Conservation (phyloP, 768 basidiomycete species). For the Rhizopogon rudus region DNA sequence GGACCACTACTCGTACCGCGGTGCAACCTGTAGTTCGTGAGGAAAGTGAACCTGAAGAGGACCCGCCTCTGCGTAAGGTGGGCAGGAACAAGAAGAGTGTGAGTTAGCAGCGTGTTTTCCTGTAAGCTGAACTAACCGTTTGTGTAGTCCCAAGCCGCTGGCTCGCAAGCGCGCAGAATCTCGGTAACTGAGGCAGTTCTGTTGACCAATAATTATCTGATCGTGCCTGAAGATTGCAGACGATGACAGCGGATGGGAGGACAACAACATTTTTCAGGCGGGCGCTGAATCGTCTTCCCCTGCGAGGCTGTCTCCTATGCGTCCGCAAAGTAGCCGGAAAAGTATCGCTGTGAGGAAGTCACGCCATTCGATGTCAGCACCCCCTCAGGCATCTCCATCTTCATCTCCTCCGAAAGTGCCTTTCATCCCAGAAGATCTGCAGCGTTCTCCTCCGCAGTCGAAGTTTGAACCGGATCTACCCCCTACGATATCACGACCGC, state of each 20-base stretch:
- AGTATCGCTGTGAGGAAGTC: conserved; percentile 39
- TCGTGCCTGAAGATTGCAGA: conserved; percentile 33
- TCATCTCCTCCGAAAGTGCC: conserved; percentile 34
- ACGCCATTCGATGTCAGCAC: conserved; percentile 70
- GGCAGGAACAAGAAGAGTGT: conserved; percentile 58
- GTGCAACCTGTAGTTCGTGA: conserved; percentile 47
- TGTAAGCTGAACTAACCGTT: conserved; percentile 3
- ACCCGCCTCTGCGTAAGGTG: conserved; percentile 54
- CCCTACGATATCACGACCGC: conserved; percentile 28
- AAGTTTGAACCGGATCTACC: conserved; percentile 54
- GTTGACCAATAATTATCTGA: conserved; percentile 6
- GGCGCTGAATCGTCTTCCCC: conserved; percentile 89
- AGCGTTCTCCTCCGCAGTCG: conserved; percentile 46
- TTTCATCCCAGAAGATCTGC: conserved; percentile 15
- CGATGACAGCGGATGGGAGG: conserved; percentile 86
- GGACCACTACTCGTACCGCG: conserved; percentile 27
- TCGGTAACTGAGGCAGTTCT: conserved; percentile 38
- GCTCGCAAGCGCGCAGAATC: conserved; percentile 48
- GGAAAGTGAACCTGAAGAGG: conserved; percentile 77
- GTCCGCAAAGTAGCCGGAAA: conserved; percentile 40
- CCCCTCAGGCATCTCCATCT: conserved; percentile 47
- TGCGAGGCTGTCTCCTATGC: conserved; percentile 51
- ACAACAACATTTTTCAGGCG: conserved; percentile 87
- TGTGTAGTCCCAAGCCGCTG: conserved; percentile 42
- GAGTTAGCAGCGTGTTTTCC: conserved; percentile 10